Evolutionary conservation across 2,329 filamentous ascomycete species (phyloP).

Genomic region (Xylariomycetidae sp.): DNA sequence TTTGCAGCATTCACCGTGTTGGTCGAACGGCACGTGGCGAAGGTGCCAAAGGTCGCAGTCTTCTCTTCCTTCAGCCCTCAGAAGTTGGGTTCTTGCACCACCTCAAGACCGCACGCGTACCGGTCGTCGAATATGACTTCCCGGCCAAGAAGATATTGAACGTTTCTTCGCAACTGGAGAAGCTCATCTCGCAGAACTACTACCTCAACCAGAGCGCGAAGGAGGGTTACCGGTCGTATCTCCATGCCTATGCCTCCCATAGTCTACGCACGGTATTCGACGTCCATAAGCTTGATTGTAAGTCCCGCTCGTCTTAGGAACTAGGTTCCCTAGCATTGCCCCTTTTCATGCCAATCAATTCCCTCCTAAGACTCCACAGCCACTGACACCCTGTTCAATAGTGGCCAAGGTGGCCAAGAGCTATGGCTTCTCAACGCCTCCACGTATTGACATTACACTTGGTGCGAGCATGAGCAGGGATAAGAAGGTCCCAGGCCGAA

Average conservation of each 20-base stretch:
- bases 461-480: conserved; percentile 70
- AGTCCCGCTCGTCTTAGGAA: not conserved
- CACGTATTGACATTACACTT: conserved; percentile 71
- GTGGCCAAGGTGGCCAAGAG: conserved; percentile 79
- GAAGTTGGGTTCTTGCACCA: conserved; percentile 91
- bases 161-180: conserved; percentile 86
- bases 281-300: conserved; percentile 62
- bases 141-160: conserved; percentile 87
- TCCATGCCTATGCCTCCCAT: conserved; percentile 91
- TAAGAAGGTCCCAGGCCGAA: conserved; percentile 58
- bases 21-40: conserved; percentile 86
- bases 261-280: conserved; percentile 78
- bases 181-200: conserved; percentile 91
- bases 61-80: conserved; percentile 88
- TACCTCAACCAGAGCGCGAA: conserved; percentile 85
- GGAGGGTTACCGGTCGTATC: conserved; percentile 78
- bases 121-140: conserved; percentile 94
- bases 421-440: conserved; percentile 73
- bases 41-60: conserved; percentile 75
- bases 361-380: no score
- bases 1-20: conserved; percentile 61
- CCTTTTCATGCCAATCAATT: conserved; percentile 7
- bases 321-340: not conserved
- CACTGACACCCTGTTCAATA: no score
- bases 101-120: conserved; percentile 84